Evolutionary conservation across 371 early-diverging fungal genomes (phyloP), one percentile per base, ranked within the genome.

Genomic region (Aphelidium insulamus): DNA sequence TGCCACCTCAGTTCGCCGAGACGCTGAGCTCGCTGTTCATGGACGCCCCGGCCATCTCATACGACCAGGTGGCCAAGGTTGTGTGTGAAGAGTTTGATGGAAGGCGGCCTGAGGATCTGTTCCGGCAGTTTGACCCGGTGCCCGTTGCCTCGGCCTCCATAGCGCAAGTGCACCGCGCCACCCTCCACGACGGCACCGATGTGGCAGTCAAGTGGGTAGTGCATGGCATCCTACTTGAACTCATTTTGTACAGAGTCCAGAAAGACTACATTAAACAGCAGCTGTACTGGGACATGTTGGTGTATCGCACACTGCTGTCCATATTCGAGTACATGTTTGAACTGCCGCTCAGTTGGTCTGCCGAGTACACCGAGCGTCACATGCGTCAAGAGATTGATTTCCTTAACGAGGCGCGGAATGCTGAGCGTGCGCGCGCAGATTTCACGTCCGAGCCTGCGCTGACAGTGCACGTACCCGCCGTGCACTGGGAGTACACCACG

Each of bases 201-300:
- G 84, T 90, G 1, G 91, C 88, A 0, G 84, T 90, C 21, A 90
- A 90, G 57, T n/a, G n/a, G n/a, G n/a, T n/a, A n/a, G n/a, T n/a
- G n/a, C n/a, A n/a, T n/a, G n/a, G n/a, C n/a, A n/a, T n/a, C n/a
- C n/a, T n/a, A n/a, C n/a, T n/a, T n/a, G n/a, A n/a, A n/a, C n/a
- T n/a, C n/a, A n/a, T n/a, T n/a, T n/a, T n/a, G n/a, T n/a, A n/a
- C n/a, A n/a, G n/a, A n/a, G 64, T 90, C 2, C 91, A 90, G 37
- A 87, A 90, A 40, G 87, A 86, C 1, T 69, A 73, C 26, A 81
- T 87, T 17, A 52, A 49, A 31, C 48, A 65, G 28, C 87, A 90
- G 50, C 74, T 87, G 36, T 60, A 66, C 11, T 73, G 72, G 69
- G 91, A 90, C 50, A 37, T 90, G 36, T 38, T 58, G n/a, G 71